Conservation (phyloP, 495 filamentous ascomycete genomes). For the Trichoderma asperelloides region DNA sequence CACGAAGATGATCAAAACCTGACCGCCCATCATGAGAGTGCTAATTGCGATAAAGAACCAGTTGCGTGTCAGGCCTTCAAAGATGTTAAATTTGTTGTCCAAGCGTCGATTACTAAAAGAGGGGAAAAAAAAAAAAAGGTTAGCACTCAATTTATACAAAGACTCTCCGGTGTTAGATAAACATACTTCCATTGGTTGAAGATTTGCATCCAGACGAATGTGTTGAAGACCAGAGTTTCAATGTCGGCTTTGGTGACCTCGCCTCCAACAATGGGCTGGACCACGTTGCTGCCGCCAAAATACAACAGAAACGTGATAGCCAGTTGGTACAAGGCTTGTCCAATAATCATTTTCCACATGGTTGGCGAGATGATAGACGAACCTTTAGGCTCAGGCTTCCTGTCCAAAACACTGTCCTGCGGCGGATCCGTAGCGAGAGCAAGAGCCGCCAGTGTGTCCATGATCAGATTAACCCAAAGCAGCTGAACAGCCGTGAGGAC, state of each 20-base stretch:
- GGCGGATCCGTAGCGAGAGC: conserved; percentile 82
- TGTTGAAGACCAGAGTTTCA: conserved; percentile 79
- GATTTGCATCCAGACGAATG: conserved; percentile 95
- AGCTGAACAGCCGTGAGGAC: conserved; percentile 82
- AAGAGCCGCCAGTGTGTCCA: conserved; percentile 85
- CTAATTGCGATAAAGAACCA: conserved; percentile 81
- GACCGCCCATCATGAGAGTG: conserved; percentile 66
- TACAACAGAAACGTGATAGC: conserved; percentile 69
- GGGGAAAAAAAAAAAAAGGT: conserved; percentile 11
- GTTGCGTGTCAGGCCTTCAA: conserved; percentile 70
- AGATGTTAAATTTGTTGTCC: conserved; percentile 85
- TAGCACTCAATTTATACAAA: conserved; percentile 16
- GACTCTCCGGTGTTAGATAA: conserved; percentile 2
- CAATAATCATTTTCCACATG: conserved; percentile 97
- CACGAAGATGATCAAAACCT: conserved; percentile 73
- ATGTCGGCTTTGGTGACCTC: conserved; percentile 25
- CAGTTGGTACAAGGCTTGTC: conserved; percentile 77
- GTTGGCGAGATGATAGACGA: conserved; percentile 69
- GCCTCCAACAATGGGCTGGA: conserved; percentile 18
- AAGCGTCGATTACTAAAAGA: conserved; percentile 62
- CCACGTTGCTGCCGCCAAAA: conserved; percentile 55
- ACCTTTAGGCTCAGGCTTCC: conserved; percentile 74
- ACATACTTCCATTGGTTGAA: conserved; percentile 89
- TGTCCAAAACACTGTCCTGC: conserved; percentile 65
- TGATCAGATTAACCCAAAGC: conserved; percentile 88